Base-by-base conservation (phyloP, 495 filamentous ascomycete genomes). In the Pseudomonodictys pantanalensis region DNA sequence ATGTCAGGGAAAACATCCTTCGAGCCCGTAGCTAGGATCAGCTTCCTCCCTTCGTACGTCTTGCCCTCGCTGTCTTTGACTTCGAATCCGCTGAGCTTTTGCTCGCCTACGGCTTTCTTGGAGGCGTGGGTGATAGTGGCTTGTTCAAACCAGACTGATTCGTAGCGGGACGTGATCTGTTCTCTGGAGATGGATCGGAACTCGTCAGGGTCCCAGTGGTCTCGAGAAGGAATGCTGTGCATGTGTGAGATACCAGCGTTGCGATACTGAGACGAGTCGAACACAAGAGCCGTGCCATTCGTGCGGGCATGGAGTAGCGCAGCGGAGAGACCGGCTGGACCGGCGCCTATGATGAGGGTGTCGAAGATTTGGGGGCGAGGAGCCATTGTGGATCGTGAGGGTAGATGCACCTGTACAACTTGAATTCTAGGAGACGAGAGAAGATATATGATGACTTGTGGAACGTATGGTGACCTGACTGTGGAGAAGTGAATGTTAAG, bases 311-410 rank as follows among this genome's bases (percentile, higher is more conserved):
- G 73, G 5, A 60, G 67, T 1, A 69, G 41, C 3, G 81, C 82
- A 8, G 70, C 68, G 0, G 78, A 62, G 9, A 87, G 75, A 8
- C 82, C 84, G 5, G 80, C 78, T 2, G 82, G 82, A 3, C 83
- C 83, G 29, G 65, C 76, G 60, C 83, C 83, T 25, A 86, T 74
- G 66, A 86, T 79, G 12, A 85, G 72, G 49, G 68, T 76, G 56
- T 85, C 82, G 61, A 44, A n/a, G 26, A 64, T 51, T 18, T 51
- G 44, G 33, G 60, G 58, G 9, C 39, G 41, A 23, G 43, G 38
- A 5, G 38, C 38, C 38, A 41, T 41, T 12, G 38, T 41, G 38
- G 5, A 41, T 15, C 4, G 38, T 41, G 32, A 7, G 32, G 32
- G n/a, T n/a, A n/a, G n/a, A n/a, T n/a, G n/a, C n/a, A n/a, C n/a